These are phyloP conservation scores for Darksidea phi DNA, from an alignment of 495 filamentous ascomycete species.

Conservation along the genomic window DNA sequence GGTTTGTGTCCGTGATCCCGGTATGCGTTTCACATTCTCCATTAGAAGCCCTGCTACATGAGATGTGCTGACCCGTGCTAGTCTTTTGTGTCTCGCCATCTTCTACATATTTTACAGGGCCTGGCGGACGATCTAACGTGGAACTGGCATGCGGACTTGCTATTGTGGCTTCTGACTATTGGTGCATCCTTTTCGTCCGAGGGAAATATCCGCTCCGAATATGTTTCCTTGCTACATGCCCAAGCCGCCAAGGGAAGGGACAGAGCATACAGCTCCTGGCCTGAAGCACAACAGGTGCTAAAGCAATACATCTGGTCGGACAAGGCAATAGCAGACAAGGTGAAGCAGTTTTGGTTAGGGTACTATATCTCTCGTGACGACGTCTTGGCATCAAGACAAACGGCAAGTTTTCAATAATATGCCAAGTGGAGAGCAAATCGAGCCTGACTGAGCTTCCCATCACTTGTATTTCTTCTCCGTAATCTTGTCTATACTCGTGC, in stretches of 20 bases:
- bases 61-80: constrained; percentile 25
- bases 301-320: constrained; percentile 48
- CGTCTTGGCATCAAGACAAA: background rate
- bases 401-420: background rate
- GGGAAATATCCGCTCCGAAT: constrained; percentile 40
- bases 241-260: constrained; percentile 17
- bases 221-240: constrained; percentile 37
- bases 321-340: constrained; percentile 40
- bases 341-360: constrained; percentile 39
- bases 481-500: background rate
- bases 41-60: background rate
- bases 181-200: constrained; percentile 45
- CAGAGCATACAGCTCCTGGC: constrained; percentile 34
- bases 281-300: constrained; percentile 37
- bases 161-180: constrained; percentile 45
- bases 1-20: constrained; percentile 42
- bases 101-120: constrained; percentile 41
- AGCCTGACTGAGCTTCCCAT: background rate
- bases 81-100: constrained; percentile 43
- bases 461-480: background rate
- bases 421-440: background rate
- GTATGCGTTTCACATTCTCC: constrained; percentile 29
- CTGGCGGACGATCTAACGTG: constrained; percentile 35
- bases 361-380: background rate
- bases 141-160: constrained; percentile 38